Conservation (phyloP, 176 grass and related monocot genomes). For the Puccinellia tenuiflora region DNA sequence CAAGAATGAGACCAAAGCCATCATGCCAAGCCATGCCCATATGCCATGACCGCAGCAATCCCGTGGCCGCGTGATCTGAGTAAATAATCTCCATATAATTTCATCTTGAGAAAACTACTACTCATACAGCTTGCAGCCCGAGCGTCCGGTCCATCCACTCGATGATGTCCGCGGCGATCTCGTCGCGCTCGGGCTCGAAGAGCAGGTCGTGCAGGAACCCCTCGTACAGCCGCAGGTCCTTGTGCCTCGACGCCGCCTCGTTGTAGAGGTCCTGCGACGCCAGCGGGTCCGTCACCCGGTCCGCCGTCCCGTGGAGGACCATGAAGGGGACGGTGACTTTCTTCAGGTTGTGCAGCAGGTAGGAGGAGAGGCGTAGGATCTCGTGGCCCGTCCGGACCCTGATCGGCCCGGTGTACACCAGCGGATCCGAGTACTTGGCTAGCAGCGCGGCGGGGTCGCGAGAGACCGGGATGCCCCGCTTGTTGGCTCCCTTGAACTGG, state of each 20-base stretch:
- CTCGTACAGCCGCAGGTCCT: conserved; percentile 75
- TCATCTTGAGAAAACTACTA: not conserved
- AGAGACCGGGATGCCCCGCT: conserved; percentile 78
- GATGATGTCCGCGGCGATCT: conserved; percentile 74
- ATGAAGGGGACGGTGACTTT: conserved; percentile 75
- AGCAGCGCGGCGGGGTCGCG: conserved; percentile 77
- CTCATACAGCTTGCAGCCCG: not conserved
- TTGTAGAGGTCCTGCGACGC: conserved; percentile 73
- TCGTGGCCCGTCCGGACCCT: conserved; percentile 85
- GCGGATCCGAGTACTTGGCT: conserved; percentile 84
- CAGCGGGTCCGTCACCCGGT: conserved; percentile 83
- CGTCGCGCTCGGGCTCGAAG: conserved; percentile 88
- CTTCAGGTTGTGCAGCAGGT: conserved; percentile 68
- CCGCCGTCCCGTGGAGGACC: conserved; percentile 87
- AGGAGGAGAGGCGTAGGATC: conserved; percentile 82
- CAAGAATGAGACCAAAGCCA: conserved; percentile 4
- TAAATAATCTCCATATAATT: not conserved
- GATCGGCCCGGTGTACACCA: conserved; percentile 90
- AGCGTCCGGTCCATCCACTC: conserved; percentile 83
- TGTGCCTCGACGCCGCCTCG: conserved; percentile 55
- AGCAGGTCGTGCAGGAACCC: conserved; percentile 94
- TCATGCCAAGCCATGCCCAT: conserved; percentile 4
- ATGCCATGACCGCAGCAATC: not conserved
- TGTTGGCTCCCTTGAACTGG: conserved; percentile 98
- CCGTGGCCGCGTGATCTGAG: not conserved